Evolutionary conservation across 202 grass and related monocot species (phyloP).

Genomic region (Setaria italica): DNA sequence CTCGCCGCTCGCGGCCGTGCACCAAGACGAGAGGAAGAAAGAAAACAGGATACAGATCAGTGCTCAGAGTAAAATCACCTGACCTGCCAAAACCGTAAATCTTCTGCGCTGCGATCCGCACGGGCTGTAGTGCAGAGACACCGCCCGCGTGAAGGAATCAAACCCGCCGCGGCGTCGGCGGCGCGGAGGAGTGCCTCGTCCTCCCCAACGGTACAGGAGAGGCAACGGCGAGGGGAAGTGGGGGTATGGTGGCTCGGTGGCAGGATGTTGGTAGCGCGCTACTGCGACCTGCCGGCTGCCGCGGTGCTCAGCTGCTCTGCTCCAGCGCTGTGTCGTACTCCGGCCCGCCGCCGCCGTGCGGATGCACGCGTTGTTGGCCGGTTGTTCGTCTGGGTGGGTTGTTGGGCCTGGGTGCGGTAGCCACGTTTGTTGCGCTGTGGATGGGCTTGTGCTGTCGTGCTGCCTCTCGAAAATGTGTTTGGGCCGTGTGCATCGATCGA

Average conservation of each 20-base stretch:
- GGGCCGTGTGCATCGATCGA: too few relatives aligned
- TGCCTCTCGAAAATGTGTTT: too few relatives aligned
- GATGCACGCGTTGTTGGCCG: too few relatives aligned
- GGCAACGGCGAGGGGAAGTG: not conserved
- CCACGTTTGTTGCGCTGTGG: too few relatives aligned
- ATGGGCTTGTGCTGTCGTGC: too few relatives aligned
- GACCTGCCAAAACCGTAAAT: not conserved
- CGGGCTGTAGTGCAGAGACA: not conserved
- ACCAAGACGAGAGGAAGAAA: not conserved
- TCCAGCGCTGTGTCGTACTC: too few relatives aligned
- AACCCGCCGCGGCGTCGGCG: not conserved
- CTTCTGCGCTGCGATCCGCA: not conserved
- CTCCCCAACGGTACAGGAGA: not conserved
- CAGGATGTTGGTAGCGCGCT: not conserved
- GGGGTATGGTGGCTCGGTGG: not conserved
- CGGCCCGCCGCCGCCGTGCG: too few relatives aligned
- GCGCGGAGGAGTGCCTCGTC: not conserved
- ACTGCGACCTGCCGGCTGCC: too few relatives aligned
- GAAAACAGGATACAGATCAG: not conserved
- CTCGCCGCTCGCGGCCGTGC: not conserved
- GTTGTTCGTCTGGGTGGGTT: too few relatives aligned
- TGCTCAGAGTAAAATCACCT: not conserved
- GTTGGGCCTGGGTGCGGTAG: too few relatives aligned
- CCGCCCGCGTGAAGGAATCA: not conserved
- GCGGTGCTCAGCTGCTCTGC: too few relatives aligned